Evolutionary conservation across 768 basidiomycete species (phyloP).

Genomic region (Phallus indusiatus): DNA sequence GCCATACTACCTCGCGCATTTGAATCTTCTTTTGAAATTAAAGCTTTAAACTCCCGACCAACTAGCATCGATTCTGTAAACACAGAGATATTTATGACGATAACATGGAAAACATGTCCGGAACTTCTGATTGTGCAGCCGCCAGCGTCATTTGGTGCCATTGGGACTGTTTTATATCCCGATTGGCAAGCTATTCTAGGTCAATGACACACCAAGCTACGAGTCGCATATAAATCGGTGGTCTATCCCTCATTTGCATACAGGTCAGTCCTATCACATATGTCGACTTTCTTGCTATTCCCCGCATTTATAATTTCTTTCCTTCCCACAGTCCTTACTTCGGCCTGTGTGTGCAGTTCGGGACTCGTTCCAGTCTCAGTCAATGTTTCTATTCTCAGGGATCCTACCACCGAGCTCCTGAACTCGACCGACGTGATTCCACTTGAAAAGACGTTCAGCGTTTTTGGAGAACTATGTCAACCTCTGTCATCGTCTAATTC

Average conservation of each 20-base stretch:
- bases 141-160: no score
- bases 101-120: no score
- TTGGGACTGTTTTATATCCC: no score
- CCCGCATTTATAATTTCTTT: background rate
- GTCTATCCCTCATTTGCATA: background rate
- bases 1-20: no score
- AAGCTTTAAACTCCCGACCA: no score
- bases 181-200: no score
- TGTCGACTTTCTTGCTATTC: background rate
- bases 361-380: background rate
- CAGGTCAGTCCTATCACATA: background rate
- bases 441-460: background rate
- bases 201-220: no score
- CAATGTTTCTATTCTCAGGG: background rate
- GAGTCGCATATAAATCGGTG: no score
- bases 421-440: background rate
- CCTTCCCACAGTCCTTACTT: background rate
- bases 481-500: background rate
- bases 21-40: no score
- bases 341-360: background rate
- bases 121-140: no score
- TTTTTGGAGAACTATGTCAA: background rate
- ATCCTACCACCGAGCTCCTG: background rate
- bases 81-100: no score
- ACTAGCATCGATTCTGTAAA: no score